Evolutionary conservation across 257 asterid genomes (phyloP).

Genomic region (Phtheirospermum japonicum): DNA sequence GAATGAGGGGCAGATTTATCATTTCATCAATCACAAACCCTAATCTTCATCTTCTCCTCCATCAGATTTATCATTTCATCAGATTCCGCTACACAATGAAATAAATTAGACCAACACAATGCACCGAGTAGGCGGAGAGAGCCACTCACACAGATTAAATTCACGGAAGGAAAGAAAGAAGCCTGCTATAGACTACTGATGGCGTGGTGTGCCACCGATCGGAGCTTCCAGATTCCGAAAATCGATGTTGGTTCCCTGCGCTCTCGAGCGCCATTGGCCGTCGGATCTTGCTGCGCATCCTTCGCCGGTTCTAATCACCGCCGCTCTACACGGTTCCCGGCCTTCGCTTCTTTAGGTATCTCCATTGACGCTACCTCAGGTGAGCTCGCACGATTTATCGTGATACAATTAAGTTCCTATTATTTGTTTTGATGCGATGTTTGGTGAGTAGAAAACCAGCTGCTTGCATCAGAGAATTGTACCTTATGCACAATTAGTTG

Average conservation of each 20-base stretch:
- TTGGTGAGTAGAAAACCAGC: neutral
- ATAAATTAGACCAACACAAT: too few species aligned
- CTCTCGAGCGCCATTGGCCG: conserved; percentile 47
- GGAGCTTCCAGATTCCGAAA: too few species aligned
- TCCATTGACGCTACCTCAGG: neutral
- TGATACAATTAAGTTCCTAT: neutral
- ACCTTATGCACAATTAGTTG: neutral
- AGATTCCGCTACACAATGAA: too few species aligned
- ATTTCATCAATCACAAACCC: too few species aligned
- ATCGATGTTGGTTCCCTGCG: conserved; percentile 52
- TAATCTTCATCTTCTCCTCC: too few species aligned
- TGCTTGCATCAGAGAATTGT: conserved; percentile 24
- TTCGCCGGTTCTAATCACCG: conserved; percentile 49
- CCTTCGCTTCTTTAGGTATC: too few species aligned
- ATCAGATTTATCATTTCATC: too few species aligned
- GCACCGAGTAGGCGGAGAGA: too few species aligned
- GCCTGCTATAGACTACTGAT: conserved; percentile 27
- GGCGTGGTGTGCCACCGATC: conserved; percentile 81
- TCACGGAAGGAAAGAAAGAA: neutral
- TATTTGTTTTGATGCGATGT: too few species aligned
- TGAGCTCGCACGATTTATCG: neutral
- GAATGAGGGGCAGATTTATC: too few species aligned
- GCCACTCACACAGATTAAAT: neutral
- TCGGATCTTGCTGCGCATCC: conserved; percentile 54
- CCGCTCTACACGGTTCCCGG: conserved; percentile 44